Percentiles rank a stretch among this genome's conserved stretches.
phyloP scores from a whole-genome alignment of 495 filamentous ascomycete species.

The Penicillium fimorum region DNA sequence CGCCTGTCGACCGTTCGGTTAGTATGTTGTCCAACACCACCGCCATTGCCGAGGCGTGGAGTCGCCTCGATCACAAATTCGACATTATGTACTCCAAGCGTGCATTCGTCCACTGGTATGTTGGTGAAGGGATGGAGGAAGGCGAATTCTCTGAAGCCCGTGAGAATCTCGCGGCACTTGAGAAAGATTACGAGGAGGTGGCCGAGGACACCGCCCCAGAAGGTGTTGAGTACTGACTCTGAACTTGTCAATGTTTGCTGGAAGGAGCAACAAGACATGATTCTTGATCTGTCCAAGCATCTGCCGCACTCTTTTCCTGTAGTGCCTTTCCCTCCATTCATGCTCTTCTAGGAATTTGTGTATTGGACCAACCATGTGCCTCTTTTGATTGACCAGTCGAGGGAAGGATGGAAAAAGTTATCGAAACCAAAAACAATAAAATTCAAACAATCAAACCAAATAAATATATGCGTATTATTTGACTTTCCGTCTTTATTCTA shows the following conservation, averaged over 20 bases:
- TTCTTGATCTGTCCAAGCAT: slow-evolving; percentile 28
- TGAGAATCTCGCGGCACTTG: slow-evolving; percentile 83
- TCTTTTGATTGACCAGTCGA: background rate
- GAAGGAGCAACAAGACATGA: too few species aligned
- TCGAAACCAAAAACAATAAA: background rate
- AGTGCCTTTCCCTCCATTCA: background rate
- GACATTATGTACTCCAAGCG: slow-evolving; percentile 97
- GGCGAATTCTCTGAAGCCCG: slow-evolving; percentile 90
- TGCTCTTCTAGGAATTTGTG: background rate
- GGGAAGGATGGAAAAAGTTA: background rate
- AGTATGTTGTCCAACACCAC: slow-evolving; percentile 93
- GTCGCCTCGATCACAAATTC: slow-evolving; percentile 86
- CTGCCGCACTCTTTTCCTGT: slow-evolving; percentile 11
- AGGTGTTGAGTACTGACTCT: slow-evolving; percentile 67
- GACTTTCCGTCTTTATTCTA: background rate
- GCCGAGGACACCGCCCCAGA: slow-evolving; percentile 65
- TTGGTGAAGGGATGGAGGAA: slow-evolving; percentile 95
- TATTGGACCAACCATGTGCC: background rate
- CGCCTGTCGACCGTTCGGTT: slow-evolving; percentile 80
- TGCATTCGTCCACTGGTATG: slow-evolving; percentile 94
- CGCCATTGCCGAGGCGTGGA: slow-evolving; percentile 88
- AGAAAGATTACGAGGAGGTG: slow-evolving; percentile 93
- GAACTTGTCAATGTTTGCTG: too few species aligned
- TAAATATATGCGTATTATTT: background rate
- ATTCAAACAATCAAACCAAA: background rate